Evolutionary conservation across 2,329 filamentous ascomycete species (phyloP), one percentile per base, ranked within the genome.

Genomic region (Cytospora chrysosperma): DNA sequence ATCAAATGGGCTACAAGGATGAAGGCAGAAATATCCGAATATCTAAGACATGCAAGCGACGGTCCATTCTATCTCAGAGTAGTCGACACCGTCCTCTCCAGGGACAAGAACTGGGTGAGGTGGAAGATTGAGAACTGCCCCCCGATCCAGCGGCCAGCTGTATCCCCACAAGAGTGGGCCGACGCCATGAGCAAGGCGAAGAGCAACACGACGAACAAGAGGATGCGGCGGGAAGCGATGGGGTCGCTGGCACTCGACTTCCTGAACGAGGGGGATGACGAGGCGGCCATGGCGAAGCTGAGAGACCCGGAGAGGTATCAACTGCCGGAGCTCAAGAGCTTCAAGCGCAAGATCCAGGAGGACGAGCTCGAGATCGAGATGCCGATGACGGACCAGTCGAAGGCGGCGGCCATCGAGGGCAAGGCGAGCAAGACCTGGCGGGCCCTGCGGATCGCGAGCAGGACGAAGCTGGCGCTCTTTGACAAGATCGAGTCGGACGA

Each of bases 21-120:
- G 79, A 93, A 93, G 72, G 84, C 83, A 43, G 82, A 83, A 8
- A 96, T 98, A 70, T 90, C 90, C 64, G 86, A 87, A 64, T 97
- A 97, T 75, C 84, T 99, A 62, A 90, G 90, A 72, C 84, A 88
- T 70, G 91, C 91, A 24, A 61, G 50, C 50, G 93, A 96, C 71
- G 95, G 95, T 32, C 91, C 92, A 67, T 96, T 96, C 76, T 99
- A 98, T 76, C 90, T 93, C 76, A 89, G 95, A 47, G 96, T 98
- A 86, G 93, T 99, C 34, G 94, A 98, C 74, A 98, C 93, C 15
- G 94, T 99, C 34, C 85, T 99, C 32, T 92, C 92, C 27, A 85
- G 95, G 67, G 95, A 99, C 76, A 98, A 97, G 80, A 97, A 98
- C 73, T 99, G 96, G 96, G 93, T 96, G 52, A 89, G 93, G 67